Conservation (phyloP, 139 green algal genomes). For the Spirogloea muscicola region DNA sequence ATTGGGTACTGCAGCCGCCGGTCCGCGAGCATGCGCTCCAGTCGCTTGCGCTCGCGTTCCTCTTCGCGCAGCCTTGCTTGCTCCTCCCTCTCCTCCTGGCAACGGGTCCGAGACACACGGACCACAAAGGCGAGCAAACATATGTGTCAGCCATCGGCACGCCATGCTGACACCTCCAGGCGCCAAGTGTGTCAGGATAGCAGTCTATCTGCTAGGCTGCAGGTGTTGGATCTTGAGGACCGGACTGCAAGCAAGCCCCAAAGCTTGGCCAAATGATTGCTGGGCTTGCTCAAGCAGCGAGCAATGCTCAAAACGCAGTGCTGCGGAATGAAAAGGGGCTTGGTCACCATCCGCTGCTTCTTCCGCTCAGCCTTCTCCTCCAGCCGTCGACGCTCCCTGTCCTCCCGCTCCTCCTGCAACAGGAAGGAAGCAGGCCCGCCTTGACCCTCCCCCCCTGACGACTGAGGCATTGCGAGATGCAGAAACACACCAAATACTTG, state of each 20-base stretch:
- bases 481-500: no score
- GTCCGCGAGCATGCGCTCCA: conserved; percentile 7
- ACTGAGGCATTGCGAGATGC: no score
- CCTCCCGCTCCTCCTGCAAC: conserved; percentile 8
- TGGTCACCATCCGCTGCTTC: background rate
- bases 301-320: background rate
- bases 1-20: conserved; percentile 25
- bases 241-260: no score
- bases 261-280: background rate
- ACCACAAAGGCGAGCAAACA: background rate
- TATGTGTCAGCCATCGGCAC: background rate
- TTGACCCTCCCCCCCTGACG: no score
- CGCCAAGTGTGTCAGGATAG: background rate
- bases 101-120: no score
- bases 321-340: background rate
- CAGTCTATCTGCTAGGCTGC: no score
- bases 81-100: conserved; percentile 31
- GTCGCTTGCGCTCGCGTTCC: background rate
- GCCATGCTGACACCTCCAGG: background rate
- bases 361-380: conserved; percentile 11
- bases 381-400: background rate
- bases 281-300: background rate
- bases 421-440: no score
- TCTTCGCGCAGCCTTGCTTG: conserved; percentile 11
- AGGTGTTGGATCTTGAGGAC: no score